Conservation (phyloP, 2,329 filamentous ascomycete genomes). For the Xenoacremonium recifei region DNA sequence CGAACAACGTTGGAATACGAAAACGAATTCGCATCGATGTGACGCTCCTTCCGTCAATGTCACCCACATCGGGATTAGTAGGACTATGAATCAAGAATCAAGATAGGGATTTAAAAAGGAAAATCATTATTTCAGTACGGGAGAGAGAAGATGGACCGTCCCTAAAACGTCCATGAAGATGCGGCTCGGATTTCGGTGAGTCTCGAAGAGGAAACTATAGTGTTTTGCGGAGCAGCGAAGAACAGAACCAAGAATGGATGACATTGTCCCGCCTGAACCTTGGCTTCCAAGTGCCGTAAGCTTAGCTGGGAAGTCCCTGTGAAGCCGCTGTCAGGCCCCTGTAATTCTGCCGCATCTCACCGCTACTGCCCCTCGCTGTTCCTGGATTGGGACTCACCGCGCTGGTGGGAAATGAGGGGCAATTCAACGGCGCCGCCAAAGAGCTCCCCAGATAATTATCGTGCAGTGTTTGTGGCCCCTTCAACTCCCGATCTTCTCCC, state of each 20-base stretch:
- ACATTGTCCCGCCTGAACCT: constrained; percentile 3
- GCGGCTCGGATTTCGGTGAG: background rate
- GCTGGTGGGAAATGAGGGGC: constrained; percentile 23
- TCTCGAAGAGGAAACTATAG: background rate
- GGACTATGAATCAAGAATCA: too few relatives aligned
- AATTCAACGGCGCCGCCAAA: constrained; percentile 3
- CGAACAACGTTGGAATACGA: too few relatives aligned
- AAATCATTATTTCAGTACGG: too few relatives aligned
- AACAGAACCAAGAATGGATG: background rate
- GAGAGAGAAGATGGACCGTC: too few relatives aligned
- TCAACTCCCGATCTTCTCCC: constrained; percentile 8
- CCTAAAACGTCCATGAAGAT: too few relatives aligned
- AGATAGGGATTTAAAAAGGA: too few relatives aligned
- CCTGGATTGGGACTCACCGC: constrained; percentile 24
- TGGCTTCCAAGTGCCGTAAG: constrained; percentile 5
- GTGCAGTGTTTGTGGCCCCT: constrained; percentile 11
- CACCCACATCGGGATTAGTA: too few relatives aligned
- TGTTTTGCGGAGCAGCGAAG: background rate
- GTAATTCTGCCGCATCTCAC: constrained; percentile 10
- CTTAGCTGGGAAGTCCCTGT: too few relatives aligned
- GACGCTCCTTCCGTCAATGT: too few relatives aligned
- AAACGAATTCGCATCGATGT: too few relatives aligned
- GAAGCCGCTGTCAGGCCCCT: background rate
- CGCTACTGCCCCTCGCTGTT: constrained; percentile 13
- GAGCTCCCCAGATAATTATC: constrained; percentile 20